phyloP scores from a whole-genome alignment of 2,329 filamentous ascomycete species.

The Botrytis medusae region DNA sequence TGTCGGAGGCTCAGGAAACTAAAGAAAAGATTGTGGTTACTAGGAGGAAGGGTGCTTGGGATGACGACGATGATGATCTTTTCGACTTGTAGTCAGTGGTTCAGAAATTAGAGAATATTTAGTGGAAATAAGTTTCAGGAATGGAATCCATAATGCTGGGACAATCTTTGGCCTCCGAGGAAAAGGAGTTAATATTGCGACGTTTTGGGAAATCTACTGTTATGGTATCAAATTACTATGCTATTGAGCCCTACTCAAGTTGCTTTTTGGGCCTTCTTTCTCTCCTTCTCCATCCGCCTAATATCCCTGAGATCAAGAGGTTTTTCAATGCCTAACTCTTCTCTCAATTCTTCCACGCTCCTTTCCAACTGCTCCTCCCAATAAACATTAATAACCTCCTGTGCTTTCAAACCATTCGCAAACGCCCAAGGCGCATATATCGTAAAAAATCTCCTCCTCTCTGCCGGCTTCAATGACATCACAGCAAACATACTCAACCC shows the following conservation, averaged over 20 bases:
- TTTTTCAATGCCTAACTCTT: constrained; percentile 77
- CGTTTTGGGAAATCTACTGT: constrained; percentile 1
- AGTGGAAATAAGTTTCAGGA: background rate
- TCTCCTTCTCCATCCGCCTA: constrained; percentile 66
- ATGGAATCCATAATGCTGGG: background rate
- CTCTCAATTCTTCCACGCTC: constrained; percentile 74
- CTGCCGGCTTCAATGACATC: constrained; percentile 60
- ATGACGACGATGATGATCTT: constrained; percentile 78
- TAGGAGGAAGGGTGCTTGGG: constrained; percentile 81
- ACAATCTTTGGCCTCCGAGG: background rate
- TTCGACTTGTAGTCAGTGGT: constrained; percentile 50
- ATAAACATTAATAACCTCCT: constrained; percentile 91
- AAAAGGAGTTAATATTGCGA: constrained; percentile 14
- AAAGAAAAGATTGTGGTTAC: constrained; percentile 85
- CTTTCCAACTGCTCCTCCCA: constrained; percentile 94
- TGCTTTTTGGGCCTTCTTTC: constrained; percentile 60
- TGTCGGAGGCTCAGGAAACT: constrained; percentile 74
- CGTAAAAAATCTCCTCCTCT: constrained; percentile 65
- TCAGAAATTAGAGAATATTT: background rate
- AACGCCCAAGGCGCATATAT: constrained; percentile 91
- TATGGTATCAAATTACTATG: constrained; percentile 26
- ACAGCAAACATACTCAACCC: constrained; percentile 78
- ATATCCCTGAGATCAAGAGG: constrained; percentile 84
- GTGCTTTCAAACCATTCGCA: constrained; percentile 71
- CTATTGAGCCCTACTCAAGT: constrained; percentile 34